Percentiles rank a stretch among this genome's conserved stretches.
Conservation (phyloP, 2,329 filamentous ascomycete genomes). For the Colletotrichum somersetense region DNA sequence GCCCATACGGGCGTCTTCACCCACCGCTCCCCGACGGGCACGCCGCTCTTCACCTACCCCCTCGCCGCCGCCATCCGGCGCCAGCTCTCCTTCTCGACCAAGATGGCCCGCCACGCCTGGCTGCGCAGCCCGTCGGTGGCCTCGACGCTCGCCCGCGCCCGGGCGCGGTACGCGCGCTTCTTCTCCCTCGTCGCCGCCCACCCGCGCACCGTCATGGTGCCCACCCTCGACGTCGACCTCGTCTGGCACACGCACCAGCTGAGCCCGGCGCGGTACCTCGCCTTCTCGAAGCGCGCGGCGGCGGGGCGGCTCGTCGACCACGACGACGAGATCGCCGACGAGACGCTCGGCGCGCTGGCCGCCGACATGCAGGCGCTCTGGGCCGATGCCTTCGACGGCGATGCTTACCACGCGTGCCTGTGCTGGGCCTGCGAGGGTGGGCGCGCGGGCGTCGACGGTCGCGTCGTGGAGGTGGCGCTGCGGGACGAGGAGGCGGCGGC, state of each 20-base stretch:
- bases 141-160: constrained; percentile 52
- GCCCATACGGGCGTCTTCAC: constrained; percentile 34
- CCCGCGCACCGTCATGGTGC: constrained; percentile 50
- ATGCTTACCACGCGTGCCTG: constrained; percentile 52
- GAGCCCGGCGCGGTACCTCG: constrained; percentile 48
- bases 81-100: constrained; percentile 55
- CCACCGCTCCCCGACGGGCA: constrained; percentile 36
- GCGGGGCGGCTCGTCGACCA: constrained; percentile 53
- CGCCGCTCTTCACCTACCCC: constrained; percentile 36
- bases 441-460: constrained; percentile 37
- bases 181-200: constrained; percentile 50
- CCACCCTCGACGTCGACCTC: constrained; percentile 58
- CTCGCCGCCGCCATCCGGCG: constrained; percentile 52
- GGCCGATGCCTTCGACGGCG: constrained; percentile 50
- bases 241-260: constrained; percentile 60
- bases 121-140: constrained; percentile 52
- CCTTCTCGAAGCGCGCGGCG: constrained; percentile 24
- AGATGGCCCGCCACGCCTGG: constrained; percentile 57
- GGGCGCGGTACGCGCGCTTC: constrained; percentile 55
- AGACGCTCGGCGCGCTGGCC: constrained; percentile 46
- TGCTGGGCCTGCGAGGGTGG: constrained; percentile 55
- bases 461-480: constrained; percentile 24
- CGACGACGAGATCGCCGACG: constrained; percentile 53
- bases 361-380: constrained; percentile 49
- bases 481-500: constrained; percentile 15